Evolutionary conservation across 1,284 basidiomycete species (phyloP).

Genomic region (Ustilago sp.): DNA sequence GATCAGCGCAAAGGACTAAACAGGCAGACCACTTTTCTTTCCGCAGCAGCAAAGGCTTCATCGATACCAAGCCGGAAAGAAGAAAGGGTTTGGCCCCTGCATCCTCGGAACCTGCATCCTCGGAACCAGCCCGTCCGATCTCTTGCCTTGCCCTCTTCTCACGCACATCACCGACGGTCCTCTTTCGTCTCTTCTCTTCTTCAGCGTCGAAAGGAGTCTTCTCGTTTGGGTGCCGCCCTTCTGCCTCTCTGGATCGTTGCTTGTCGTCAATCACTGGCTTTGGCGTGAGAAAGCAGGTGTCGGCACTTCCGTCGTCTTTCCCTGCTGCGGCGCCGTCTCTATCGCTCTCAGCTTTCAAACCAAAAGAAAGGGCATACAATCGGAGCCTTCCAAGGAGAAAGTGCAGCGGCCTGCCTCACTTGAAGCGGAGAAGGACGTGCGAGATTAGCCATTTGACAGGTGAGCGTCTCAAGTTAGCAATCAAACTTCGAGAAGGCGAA

Average conservation of each 20-base stretch:
- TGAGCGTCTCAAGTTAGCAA: not conserved
- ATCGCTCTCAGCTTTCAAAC: not conserved
- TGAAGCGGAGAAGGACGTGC: not conserved
- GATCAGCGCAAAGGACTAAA: not conserved
- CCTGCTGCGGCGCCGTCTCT: not conserved
- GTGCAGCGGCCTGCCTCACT: too few species aligned
- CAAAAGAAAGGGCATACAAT: not conserved
- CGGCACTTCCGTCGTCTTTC: not conserved
- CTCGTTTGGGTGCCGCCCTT: not conserved
- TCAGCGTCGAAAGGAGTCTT: too few species aligned
- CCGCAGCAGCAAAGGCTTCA: not conserved
- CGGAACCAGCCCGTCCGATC: not conserved
- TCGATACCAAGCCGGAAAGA: not conserved
- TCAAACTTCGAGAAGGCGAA: not conserved
- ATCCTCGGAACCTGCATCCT: not conserved
- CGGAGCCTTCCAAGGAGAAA: too few species aligned
- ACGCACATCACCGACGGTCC: not conserved
- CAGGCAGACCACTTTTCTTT: not conserved
- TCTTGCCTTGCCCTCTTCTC: not conserved
- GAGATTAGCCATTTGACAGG: constrained; percentile 8
- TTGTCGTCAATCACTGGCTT: not conserved
- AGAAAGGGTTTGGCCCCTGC: not conserved
- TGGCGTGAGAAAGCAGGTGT: not conserved
- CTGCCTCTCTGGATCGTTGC: not conserved
- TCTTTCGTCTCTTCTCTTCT: not conserved